Base-by-base conservation (phyloP, 2,329 filamentous ascomycete species). In the Sporothrix brasiliensis region DNA sequence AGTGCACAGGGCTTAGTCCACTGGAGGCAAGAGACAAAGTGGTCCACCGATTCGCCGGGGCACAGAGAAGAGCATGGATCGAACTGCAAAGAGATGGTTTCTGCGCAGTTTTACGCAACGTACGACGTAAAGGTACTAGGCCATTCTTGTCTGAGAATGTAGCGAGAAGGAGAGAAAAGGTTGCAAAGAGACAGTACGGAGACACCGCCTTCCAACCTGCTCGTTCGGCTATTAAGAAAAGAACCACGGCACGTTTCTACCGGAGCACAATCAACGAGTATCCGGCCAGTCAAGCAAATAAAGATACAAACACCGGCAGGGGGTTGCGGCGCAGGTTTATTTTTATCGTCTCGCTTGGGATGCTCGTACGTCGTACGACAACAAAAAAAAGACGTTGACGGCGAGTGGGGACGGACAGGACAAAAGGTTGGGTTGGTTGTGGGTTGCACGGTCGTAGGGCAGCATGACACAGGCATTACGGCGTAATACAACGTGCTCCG, bases 381-480 rank as follows among this genome's bases (percentile, higher is more conserved):
- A 41, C n/a, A 41, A 60, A 56, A 30, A 30, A 34, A 41, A 58
- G 39, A 47, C 39, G 58, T 19, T 63, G 19, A 63, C n/a, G 9
- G 3, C 27, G 11, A 24, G 11, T n/a, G 41, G 34, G n/a, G 34
- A 61, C 58, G n/a, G 13, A n/a, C n/a, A 61, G 54, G 34, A 50
- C 49, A 19, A 3, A 19, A 3, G 16, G 49, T n/a, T 19, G 19
- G 6, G 16, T 14, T 24, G 39, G 13, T 27, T 39, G 21, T 21
- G 54, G n/a, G 39, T 61, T 41, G 34, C 56, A 61, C 11, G 58
- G 10, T 21, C 30, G 5, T 34, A n/a, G 61, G 24, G 44, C 61
- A 65, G 61, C 24, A 50, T 65, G 41, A 30, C 61, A 65, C 14
- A 65, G 44, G 44, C 61, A 65, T 34, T 65, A 65, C 61, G 44